A percentile compares a stretch with the other conserved stretches of the same genome.
Evolutionary conservation across 2,329 filamentous ascomycete species (phyloP).

Genomic region (Boeremia exigua): DNA sequence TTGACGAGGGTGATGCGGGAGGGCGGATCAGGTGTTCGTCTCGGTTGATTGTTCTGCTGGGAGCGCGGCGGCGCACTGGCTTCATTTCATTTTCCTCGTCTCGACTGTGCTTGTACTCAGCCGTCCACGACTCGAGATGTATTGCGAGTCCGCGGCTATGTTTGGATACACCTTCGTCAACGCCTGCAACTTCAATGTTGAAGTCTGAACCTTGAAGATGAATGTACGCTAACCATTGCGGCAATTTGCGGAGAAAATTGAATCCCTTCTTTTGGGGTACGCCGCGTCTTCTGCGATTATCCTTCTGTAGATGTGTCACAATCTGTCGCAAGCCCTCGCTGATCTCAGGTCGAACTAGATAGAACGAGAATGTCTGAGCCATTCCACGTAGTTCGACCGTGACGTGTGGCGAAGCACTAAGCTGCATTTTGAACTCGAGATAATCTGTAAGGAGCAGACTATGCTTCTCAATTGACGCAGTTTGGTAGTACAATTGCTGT

Average conservation of each 20-base stretch:
- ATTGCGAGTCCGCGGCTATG: slow-evolving; percentile 82
- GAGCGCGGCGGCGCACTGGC: slow-evolving; percentile 70
- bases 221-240: slow-evolving; percentile 82
- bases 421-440: slow-evolving; percentile 82
- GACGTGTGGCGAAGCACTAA: slow-evolving; percentile 85
- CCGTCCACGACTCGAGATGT: slow-evolving; percentile 85
- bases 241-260: slow-evolving; percentile 75
- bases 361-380: slow-evolving; percentile 85
- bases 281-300: slow-evolving; percentile 43
- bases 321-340: slow-evolving; percentile 92
- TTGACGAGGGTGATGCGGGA: slow-evolving; percentile 56
- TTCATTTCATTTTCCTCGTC: slow-evolving; percentile 68
- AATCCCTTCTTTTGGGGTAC: slow-evolving; percentile 55
- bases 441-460: slow-evolving; percentile 87
- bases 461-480: slow-evolving; percentile 78
- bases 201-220: slow-evolving; percentile 88
- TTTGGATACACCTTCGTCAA: slow-evolving; percentile 82
- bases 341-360: slow-evolving; percentile 90
- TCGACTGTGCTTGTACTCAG: slow-evolving; percentile 86
- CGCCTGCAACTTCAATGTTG: slow-evolving; percentile 86
- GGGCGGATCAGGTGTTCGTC: slow-evolving; percentile 69
- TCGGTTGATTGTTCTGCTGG: slow-evolving; percentile 65
- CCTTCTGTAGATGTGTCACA: slow-evolving; percentile 75
- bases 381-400: slow-evolving; percentile 80
- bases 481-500: slow-evolving; percentile 94